Percentiles rank a stretch among this genome's conserved stretches.
phyloP scores from a whole-genome alignment of 257 asterid genomes.

The Forsythia viridissima region DNA sequence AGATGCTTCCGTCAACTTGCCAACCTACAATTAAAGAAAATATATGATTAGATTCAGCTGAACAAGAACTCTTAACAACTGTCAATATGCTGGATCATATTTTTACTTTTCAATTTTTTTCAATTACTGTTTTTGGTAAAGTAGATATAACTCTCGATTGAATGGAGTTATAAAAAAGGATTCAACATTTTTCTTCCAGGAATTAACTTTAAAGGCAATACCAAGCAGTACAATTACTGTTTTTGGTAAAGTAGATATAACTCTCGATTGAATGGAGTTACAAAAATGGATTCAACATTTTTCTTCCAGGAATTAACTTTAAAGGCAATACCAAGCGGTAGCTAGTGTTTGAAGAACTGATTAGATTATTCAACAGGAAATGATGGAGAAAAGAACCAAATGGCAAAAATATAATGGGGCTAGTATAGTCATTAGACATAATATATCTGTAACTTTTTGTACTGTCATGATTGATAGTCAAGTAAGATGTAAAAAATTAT shows the following conservation, averaged over 20 bases:
- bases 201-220: neutral
- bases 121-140: neutral
- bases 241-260: neutral
- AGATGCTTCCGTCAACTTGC: conserved; percentile 39
- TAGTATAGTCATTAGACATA: neutral
- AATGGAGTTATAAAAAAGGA: neutral
- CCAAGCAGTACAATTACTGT: neutral
- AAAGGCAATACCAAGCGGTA: neutral
- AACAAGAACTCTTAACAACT: neutral
- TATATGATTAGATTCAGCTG: neutral
- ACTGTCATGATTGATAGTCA: neutral
- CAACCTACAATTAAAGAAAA: conserved; percentile 40
- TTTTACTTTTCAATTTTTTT: neutral
- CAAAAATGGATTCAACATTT: neutral
- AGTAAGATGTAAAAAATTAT: too few relatives aligned
- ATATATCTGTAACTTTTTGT: neutral
- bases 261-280: neutral
- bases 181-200: conserved; percentile 1
- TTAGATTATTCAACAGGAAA: neutral
- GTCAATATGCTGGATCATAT: neutral
- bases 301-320: neutral
- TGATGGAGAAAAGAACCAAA: neutral
- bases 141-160: neutral
- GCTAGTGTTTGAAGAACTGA: neutral
- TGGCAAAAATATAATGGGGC: neutral